phyloP scores from a whole-genome alignment of 306 rosid genomes.

The Carpinus viminea region DNA sequence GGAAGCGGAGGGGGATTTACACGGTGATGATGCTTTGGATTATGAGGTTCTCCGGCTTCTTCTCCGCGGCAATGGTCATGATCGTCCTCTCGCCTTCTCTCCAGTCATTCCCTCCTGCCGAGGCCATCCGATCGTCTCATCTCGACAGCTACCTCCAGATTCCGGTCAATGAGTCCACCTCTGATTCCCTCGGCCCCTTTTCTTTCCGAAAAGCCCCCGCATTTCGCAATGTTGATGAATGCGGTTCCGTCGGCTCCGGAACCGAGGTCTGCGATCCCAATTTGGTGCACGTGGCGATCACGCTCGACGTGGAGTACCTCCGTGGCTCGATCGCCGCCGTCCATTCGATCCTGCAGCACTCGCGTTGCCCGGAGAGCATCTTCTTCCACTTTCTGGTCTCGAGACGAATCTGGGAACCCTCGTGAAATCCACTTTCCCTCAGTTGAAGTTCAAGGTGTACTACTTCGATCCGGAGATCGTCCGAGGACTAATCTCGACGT shows the following conservation, averaged over 20 bases:
- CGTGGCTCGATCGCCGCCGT: slow-evolving; percentile 92
- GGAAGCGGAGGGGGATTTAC: slow-evolving; percentile 22
- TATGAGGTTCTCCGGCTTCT: slow-evolving; percentile 53
- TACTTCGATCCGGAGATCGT: slow-evolving; percentile 63
- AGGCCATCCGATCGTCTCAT: slow-evolving; percentile 66
- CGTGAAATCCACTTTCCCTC: slow-evolving; percentile 71
- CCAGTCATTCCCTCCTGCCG: slow-evolving; percentile 71
- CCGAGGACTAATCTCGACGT: slow-evolving; percentile 56
- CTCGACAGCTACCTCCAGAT: slow-evolving; percentile 35
- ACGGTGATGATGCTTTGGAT: slow-evolving; percentile 52
- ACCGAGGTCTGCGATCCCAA: slow-evolving; percentile 52
- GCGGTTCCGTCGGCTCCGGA: slow-evolving; percentile 25
- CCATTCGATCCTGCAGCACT: slow-evolving; percentile 62
- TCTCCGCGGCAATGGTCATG: slow-evolving; percentile 64
- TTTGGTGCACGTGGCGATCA: slow-evolving; percentile 72
- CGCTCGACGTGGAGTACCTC: slow-evolving; percentile 69
- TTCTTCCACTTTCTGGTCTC: slow-evolving; percentile 76
- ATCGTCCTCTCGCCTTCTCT: slow-evolving; percentile 68
- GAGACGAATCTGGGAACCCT: slow-evolving; percentile 45
- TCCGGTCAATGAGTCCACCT: slow-evolving; percentile 17
- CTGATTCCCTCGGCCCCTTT: slow-evolving; percentile 26
- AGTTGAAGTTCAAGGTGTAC: slow-evolving; percentile 65
- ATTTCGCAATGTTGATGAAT: slow-evolving; percentile 61
- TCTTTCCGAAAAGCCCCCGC: slow-evolving; percentile 49
- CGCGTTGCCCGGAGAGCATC: slow-evolving; percentile 59